Base-by-base conservation (phyloP, 495 filamentous ascomycete species). In the Xylaria flabelliformis region DNA sequence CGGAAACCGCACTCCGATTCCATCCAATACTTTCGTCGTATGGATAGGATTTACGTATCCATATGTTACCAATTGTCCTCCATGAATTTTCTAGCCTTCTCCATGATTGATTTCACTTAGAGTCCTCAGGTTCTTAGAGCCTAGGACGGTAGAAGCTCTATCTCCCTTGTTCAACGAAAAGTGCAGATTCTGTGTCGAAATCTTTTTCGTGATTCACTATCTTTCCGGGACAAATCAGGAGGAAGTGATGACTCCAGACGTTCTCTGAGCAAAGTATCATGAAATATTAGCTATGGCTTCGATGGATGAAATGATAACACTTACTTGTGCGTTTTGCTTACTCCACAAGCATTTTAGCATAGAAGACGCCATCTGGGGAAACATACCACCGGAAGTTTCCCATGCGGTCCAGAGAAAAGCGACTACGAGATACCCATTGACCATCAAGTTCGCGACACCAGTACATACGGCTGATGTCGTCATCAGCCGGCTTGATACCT, bases 401-500 rank as follows among this genome's bases (percentile, higher is more conserved):
- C 58, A 87, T 79, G 64, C 83, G 76, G 76, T 88, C 87, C 63
- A 88, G 85, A 6, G 83, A 82, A 69, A 78, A 78, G n/a, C 86
- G 82, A 73, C 81, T 83, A 34, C 82, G 79, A 61, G 85, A 75
- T 29, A 81, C 79, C 82, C 82, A 88, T 50, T 78, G 77, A 17
- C 83, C 83, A 73, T 87, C 82, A 26, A 82, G 73, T 72, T 88
- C 85, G 15, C 85, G 82, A 58, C 81, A 79, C 79, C 83, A 84
- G 72, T 87, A 88, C 78, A 85, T 80, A 64, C 86, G 85, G 48
- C 78, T 82, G 21, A 83, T 81, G 69, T 88, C 83, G 36, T 84
- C 80, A 69, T 88, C 86, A 5, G 83, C 80, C 0, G 87, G 87
- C 61, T 83, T 83, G 67, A 88, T 85, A 50, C 86, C 85, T 78